Evolutionary conservation across 306 rosid species (phyloP).

Genomic region (Ceratonia siliqua): DNA sequence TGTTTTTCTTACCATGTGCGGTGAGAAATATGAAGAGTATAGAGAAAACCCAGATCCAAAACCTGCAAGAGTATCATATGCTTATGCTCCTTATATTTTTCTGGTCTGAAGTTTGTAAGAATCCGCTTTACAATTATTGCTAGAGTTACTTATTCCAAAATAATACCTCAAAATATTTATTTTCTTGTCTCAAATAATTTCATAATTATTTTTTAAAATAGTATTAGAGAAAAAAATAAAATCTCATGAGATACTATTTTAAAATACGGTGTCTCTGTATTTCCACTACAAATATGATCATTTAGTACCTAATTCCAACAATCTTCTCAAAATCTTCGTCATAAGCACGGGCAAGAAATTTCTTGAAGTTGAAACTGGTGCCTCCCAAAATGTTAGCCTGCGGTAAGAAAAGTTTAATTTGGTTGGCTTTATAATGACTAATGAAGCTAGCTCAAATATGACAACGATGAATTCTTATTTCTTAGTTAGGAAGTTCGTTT

Average conservation of each 20-base stretch:
- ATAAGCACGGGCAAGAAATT: constrained; percentile 57
- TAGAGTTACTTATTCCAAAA: too few species aligned
- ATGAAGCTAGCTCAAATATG: not conserved
- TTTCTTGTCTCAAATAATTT: too few species aligned
- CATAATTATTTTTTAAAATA: too few species aligned
- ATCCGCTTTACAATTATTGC: not conserved
- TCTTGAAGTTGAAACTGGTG: constrained; percentile 57
- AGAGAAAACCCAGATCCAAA: constrained; percentile 69
- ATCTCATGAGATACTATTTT: too few species aligned
- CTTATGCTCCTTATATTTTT: not conserved
- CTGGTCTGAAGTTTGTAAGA: not conserved
- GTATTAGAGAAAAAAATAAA: too few species aligned
- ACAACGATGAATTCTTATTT: not conserved
- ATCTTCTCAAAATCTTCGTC: constrained; percentile 68
- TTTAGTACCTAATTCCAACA: constrained; percentile 69
- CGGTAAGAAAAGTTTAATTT: not conserved
- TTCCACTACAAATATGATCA: too few species aligned
- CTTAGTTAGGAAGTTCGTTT: not conserved
- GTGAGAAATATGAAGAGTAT: constrained; percentile 55
- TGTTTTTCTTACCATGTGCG: constrained; percentile 52
- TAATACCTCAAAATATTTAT: too few species aligned
- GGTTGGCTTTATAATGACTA: not conserved
- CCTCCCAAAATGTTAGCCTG: constrained; percentile 62
- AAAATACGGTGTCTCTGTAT: too few species aligned
- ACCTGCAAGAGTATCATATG: constrained; percentile 36